Conservation (phyloP, 805 yeast species). For the Saccharomycopsis sp. region DNA sequence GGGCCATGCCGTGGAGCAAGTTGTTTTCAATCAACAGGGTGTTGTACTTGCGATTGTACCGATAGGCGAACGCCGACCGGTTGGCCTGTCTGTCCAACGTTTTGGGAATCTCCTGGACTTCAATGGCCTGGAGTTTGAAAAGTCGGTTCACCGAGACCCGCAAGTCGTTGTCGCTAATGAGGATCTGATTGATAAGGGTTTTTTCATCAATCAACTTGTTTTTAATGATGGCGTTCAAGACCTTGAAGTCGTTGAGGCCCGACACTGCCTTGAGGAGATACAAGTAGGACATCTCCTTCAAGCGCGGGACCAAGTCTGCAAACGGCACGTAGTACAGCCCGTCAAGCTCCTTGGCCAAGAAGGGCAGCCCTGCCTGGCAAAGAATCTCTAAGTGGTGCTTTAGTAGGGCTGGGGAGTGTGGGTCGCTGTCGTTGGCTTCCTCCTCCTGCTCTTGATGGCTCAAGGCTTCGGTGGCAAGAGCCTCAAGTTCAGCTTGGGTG, state of each 20-base stretch:
- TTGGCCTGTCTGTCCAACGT: conserved; percentile 87
- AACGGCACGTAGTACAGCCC: conserved; percentile 58
- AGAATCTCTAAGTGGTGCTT: conserved; percentile 56
- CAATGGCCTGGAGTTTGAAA: conserved; percentile 61
- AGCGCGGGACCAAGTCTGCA: conserved; percentile 36
- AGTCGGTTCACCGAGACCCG: conserved; percentile 62
- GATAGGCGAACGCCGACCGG: conserved; percentile 75
- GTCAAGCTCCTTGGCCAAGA: conserved; percentile 49
- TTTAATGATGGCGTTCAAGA: conserved; percentile 67
- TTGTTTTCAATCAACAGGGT: conserved; percentile 38
- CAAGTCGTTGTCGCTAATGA: conserved; percentile 70
- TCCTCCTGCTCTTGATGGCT: conserved; percentile 25
- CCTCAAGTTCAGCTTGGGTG: no score
- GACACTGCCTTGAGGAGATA: conserved; percentile 49
- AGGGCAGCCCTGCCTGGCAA: conserved; percentile 45
- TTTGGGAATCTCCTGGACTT: conserved; percentile 89
- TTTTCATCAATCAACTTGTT: conserved; percentile 78
- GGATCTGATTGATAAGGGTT: conserved; percentile 60
- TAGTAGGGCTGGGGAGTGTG: conserved; percentile 14
- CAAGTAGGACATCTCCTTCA: conserved; percentile 46
- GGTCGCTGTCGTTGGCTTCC: conserved; percentile 26
- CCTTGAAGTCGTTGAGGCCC: conserved; percentile 60
- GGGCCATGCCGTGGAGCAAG: conserved; percentile 45
- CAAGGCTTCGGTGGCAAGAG: no score
- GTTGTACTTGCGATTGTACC: conserved; percentile 48